phyloP scores from a whole-genome alignment of 305 asterid genomes.

The Plantago lanceolata region DNA sequence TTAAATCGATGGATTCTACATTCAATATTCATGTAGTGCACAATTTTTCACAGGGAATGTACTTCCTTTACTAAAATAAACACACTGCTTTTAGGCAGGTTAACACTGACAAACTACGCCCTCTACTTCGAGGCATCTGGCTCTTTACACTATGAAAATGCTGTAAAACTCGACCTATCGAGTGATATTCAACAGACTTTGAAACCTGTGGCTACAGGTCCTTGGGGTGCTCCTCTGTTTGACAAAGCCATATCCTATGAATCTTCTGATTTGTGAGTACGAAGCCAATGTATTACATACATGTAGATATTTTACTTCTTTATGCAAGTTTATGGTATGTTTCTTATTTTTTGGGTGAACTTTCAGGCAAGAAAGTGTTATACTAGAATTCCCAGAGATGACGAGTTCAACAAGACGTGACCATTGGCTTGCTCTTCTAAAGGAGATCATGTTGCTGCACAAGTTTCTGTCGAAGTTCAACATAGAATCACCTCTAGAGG shows the following conservation, averaged over 20 bases:
- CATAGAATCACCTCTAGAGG: slow-evolving; percentile 44
- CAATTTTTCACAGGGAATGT: background rate
- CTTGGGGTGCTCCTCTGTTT: slow-evolving; percentile 95
- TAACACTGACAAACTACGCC: slow-evolving; percentile 83
- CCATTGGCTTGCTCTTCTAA: slow-evolving; percentile 80
- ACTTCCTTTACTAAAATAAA: slow-evolving; percentile 9
- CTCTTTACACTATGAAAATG: slow-evolving; percentile 58
- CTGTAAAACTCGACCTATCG: slow-evolving; percentile 70
- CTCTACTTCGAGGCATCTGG: slow-evolving; percentile 91
- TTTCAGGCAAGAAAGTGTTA: slow-evolving; percentile 57
- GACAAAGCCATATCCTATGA: slow-evolving; percentile 81
- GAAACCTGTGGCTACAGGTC: slow-evolving; percentile 76
- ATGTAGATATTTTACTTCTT: too few relatives aligned
- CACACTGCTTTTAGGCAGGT: slow-evolving; percentile 57
- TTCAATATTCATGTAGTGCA: background rate
- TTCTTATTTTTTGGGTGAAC: background rate
- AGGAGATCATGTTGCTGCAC: slow-evolving; percentile 73
- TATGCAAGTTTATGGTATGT: background rate
- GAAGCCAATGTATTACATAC: background rate
- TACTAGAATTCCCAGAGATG: slow-evolving; percentile 86
- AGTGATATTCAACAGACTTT: slow-evolving; percentile 47
- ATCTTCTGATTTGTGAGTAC: slow-evolving; percentile 73
- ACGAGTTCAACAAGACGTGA: slow-evolving; percentile 94
- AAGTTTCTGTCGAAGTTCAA: slow-evolving; percentile 48
- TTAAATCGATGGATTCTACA: background rate